Conservation (phyloP, 1,139 yeast species). For the Geotrichum histeridarum region DNA sequence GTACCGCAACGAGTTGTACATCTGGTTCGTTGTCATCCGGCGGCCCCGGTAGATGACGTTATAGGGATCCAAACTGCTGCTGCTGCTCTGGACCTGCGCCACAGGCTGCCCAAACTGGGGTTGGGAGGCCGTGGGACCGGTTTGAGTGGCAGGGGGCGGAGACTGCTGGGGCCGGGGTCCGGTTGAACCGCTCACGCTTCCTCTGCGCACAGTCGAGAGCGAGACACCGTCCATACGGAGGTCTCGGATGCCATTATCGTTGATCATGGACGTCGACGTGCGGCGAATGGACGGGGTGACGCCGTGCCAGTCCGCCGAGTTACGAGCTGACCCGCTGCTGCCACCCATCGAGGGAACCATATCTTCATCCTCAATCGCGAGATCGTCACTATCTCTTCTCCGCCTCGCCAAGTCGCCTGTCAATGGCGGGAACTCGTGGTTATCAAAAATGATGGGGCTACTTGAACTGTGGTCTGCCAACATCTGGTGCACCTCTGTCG, state of each 20-base stretch:
- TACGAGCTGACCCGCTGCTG: not conserved
- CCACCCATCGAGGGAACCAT: no score
- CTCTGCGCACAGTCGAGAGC: not conserved
- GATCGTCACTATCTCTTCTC: not conserved
- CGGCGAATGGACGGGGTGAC: not conserved
- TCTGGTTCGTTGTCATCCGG: not conserved
- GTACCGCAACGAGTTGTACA: slow-evolving; percentile 3
- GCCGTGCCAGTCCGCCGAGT: not conserved
- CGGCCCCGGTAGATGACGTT: not conserved
- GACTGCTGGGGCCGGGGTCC: not conserved
- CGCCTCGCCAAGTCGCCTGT: not conserved
- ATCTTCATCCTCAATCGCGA: not conserved
- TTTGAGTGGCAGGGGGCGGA: not conserved
- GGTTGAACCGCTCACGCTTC: not conserved
- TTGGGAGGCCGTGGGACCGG: not conserved
- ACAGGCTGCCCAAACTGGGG: not conserved
- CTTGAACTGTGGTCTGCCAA: not conserved
- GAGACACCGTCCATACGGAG: slow-evolving; percentile 16
- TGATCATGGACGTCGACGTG: not conserved
- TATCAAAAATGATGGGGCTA: not conserved
- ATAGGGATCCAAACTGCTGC: not conserved
- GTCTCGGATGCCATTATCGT: slow-evolving; percentile 10
- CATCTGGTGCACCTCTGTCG: slow-evolving; percentile 5
- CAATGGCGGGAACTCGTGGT: not conserved
- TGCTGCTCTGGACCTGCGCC: not conserved